phyloP scores from a whole-genome alignment of 169 alveolate species.

The Cryptosporidium ubiquitum region DNA sequence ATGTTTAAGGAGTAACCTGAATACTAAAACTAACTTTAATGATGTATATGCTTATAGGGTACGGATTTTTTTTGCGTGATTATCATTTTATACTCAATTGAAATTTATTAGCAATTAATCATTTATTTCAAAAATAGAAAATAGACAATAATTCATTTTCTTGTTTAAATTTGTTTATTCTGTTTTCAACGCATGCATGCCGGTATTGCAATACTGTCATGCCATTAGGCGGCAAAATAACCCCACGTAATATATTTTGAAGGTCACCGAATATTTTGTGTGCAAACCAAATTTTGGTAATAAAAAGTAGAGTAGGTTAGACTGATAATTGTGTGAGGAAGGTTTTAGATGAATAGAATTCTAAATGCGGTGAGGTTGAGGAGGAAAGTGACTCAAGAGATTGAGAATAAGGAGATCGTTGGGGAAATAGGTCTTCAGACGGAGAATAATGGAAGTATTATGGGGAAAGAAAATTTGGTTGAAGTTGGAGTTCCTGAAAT shows the following conservation, averaged over 20 bases:
- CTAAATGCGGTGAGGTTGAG: slow-evolving; percentile 15
- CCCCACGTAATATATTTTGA: not conserved
- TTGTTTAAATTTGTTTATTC: not conserved
- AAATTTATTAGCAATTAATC: not conserved
- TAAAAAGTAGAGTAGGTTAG: not conserved
- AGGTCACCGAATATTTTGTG: not conserved
- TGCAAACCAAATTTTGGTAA: not conserved
- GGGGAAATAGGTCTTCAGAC: not conserved
- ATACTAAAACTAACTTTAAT: too few species aligned
- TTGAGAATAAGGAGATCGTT: not conserved
- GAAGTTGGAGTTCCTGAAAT: slow-evolving; percentile 22
- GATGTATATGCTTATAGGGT: too few species aligned
- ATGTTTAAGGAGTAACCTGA: too few species aligned
- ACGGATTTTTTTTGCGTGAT: too few species aligned
- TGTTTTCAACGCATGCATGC: not conserved
- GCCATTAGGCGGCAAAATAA: not conserved
- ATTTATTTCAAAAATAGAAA: slow-evolving; percentile 1
- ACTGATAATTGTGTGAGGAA: not conserved
- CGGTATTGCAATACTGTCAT: slow-evolving; percentile 31
- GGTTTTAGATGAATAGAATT: slow-evolving; percentile 13
- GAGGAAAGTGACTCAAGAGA: not conserved
- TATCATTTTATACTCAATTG: not conserved
- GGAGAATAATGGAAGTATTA: not conserved
- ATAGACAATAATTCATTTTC: not conserved
- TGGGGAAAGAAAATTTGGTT: slow-evolving; percentile 2